phyloP scores from a whole-genome alignment of 129 eudicot genomes.

The Tanacetum coccineum region DNA sequence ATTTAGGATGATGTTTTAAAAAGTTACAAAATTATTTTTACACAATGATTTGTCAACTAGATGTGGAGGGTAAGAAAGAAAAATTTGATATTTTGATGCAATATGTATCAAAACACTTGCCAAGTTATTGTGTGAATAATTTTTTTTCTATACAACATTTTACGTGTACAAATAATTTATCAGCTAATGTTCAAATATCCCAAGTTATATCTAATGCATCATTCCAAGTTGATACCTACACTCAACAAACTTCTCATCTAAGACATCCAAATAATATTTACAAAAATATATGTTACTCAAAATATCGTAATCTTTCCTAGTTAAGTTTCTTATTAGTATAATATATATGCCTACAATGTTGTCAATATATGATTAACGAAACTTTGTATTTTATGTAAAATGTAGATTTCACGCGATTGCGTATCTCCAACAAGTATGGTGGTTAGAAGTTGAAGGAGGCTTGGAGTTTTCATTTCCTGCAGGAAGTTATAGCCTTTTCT shows the following conservation, averaged over 20 bases:
- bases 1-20: too few species aligned
- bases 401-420: slow-evolving; percentile 65
- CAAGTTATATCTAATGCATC: background rate
- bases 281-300: background rate
- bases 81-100: too few species aligned
- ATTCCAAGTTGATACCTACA: slow-evolving; percentile 29
- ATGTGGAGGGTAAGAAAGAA: too few species aligned
- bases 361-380: too few species aligned
- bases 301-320: background rate
- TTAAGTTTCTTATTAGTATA: background rate
- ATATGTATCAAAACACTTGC: too few species aligned
- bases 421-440: slow-evolving; percentile 90
- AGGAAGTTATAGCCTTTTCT: slow-evolving; percentile 70
- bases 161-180: too few species aligned
- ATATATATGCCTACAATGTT: background rate
- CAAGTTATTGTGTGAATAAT: too few species aligned
- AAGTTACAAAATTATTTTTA: too few species aligned
- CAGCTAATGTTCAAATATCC: background rate
- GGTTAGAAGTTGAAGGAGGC: slow-evolving; percentile 80
- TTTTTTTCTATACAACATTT: too few species aligned
- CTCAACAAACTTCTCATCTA: slow-evolving; percentile 22
- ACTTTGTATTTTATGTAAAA: background rate
- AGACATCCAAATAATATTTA: slow-evolving; percentile 21
- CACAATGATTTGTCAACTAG: too few species aligned
- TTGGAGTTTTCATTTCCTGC: slow-evolving; percentile 65